These are phyloP conservation scores for Globisporangium barbulae DNA, from an alignment of 352 stramenopile species.

Conservation along the genomic window DNA sequence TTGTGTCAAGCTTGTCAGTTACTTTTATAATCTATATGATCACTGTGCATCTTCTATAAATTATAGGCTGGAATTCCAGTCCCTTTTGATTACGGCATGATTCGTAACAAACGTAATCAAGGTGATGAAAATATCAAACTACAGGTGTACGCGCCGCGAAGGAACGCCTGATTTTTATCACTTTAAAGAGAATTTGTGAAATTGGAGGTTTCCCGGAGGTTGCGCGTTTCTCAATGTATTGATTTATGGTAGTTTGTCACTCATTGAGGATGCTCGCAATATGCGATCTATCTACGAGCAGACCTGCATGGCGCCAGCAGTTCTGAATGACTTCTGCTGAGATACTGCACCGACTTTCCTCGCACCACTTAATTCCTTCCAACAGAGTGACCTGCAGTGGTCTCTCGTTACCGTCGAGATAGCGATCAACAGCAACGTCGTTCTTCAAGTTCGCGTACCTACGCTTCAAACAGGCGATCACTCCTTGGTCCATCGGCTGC, in stretches of 20 bases:
- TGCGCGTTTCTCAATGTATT: too few relatives aligned
- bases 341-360: neutral
- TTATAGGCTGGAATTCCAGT: too few relatives aligned
- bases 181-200: too few relatives aligned
- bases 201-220: too few relatives aligned
- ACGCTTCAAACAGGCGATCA: neutral
- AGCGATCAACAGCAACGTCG: neutral
- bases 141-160: too few relatives aligned
- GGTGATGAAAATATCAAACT: too few relatives aligned
- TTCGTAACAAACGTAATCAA: too few relatives aligned
- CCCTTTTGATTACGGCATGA: too few relatives aligned
- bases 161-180: too few relatives aligned
- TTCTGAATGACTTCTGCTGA: neutral
- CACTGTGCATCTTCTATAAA: too few relatives aligned
- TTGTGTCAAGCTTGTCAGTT: too few relatives aligned
- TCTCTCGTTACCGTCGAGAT: neutral
- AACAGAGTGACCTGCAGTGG: neutral
- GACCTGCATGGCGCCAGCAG: neutral
- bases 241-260: slow-evolving; percentile 1
- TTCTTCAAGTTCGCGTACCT: neutral
- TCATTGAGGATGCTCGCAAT: slow-evolving; percentile 1
- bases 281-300: neutral
- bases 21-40: too few relatives aligned
- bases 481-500: neutral
- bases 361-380: neutral